phyloP scores from a whole-genome alignment of 306 rosid species.

The Pterocarpus santalinus region DNA sequence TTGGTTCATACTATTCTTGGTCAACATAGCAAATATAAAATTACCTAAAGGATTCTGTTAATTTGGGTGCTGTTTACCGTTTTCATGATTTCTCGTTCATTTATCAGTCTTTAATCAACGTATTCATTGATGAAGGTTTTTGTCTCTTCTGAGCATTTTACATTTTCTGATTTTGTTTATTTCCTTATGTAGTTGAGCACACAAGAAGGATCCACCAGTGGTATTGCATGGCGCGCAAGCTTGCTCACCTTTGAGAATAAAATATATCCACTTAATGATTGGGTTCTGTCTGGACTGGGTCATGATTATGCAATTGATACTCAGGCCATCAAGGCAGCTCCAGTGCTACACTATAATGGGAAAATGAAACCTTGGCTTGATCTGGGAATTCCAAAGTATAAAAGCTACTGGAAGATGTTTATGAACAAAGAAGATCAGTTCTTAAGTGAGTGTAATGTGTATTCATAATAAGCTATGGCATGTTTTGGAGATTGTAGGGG shows the following conservation, averaged over 20 bases:
- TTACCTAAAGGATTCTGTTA: constrained; percentile 21
- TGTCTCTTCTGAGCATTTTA: constrained; percentile 31
- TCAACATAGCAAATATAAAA: constrained; percentile 9
- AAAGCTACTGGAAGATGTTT: constrained; percentile 80
- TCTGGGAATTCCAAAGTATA: constrained; percentile 90
- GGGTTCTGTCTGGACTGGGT: constrained; percentile 88
- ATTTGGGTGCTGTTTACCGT: constrained; percentile 3
- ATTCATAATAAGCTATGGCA: constrained; percentile 64
- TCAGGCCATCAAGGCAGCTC: constrained; percentile 48
- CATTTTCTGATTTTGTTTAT: constrained; percentile 47
- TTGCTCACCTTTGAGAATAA: constrained; percentile 77
- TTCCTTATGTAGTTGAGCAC: constrained; percentile 52
- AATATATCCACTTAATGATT: constrained; percentile 70
- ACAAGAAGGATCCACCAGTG: constrained; percentile 53
- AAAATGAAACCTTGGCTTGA: constrained; percentile 99
- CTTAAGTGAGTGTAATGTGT: constrained; percentile 95
- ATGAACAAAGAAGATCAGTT: constrained; percentile 79
- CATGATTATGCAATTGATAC: constrained; percentile 68
- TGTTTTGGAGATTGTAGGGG: constrained; percentile 53
- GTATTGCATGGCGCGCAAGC: constrained; percentile 75
- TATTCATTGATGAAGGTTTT: constrained; percentile 13
- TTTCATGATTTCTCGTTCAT: not conserved
- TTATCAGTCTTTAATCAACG: not conserved
- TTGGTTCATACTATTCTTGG: constrained; percentile 22
- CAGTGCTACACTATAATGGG: constrained; percentile 89